Evolutionary conservation across 2,329 filamentous ascomycete species (phyloP).

Genomic region (Aureobasidium leucospermi): DNA sequence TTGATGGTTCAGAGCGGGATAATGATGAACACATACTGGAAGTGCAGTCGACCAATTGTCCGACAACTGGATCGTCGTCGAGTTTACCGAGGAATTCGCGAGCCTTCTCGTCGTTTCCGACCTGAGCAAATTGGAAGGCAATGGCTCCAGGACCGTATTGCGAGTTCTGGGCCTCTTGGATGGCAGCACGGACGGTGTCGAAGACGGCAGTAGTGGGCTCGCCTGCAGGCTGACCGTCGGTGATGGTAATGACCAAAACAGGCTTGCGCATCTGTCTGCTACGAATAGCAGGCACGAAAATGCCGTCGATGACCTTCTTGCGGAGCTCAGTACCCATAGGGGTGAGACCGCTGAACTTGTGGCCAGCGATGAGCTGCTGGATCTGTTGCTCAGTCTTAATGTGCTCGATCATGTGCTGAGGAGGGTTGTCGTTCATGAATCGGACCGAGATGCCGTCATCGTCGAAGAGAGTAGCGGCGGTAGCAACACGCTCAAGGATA

Average conservation of each 20-base stretch:
- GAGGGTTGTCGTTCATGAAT: slow-evolving; percentile 59
- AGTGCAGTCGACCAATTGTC: slow-evolving; percentile 58
- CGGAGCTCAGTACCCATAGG: slow-evolving; percentile 58
- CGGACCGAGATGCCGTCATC: slow-evolving; percentile 60
- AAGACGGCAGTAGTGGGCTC: slow-evolving; percentile 51
- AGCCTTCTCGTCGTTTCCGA: slow-evolving; percentile 59
- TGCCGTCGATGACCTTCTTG: slow-evolving; percentile 56
- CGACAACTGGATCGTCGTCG: slow-evolving; percentile 57
- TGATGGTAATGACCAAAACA: slow-evolving; percentile 58
- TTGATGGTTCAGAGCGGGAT: background rate
- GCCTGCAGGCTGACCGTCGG: slow-evolving; percentile 59
- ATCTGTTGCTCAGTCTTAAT: slow-evolving; percentile 53
- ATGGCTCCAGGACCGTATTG: slow-evolving; percentile 50
- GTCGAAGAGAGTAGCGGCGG: slow-evolving; percentile 61
- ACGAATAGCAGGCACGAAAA: slow-evolving; percentile 49
- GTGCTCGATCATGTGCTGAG: slow-evolving; percentile 43
- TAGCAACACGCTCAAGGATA: slow-evolving; percentile 56
- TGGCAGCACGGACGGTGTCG: slow-evolving; percentile 50
- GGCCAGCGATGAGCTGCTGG: slow-evolving; percentile 48
- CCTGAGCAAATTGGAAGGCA: slow-evolving; percentile 62
- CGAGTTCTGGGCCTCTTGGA: slow-evolving; percentile 42
- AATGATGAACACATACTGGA: slow-evolving; percentile 48
- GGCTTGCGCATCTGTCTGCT: slow-evolving; percentile 53
- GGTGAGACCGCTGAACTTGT: slow-evolving; percentile 59
- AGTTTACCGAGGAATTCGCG: slow-evolving; percentile 56